These are phyloP conservation scores for Mortierella sp. DNA, from an alignment of 371 early-diverging fungal genomes.

Conservation along the genomic window DNA sequence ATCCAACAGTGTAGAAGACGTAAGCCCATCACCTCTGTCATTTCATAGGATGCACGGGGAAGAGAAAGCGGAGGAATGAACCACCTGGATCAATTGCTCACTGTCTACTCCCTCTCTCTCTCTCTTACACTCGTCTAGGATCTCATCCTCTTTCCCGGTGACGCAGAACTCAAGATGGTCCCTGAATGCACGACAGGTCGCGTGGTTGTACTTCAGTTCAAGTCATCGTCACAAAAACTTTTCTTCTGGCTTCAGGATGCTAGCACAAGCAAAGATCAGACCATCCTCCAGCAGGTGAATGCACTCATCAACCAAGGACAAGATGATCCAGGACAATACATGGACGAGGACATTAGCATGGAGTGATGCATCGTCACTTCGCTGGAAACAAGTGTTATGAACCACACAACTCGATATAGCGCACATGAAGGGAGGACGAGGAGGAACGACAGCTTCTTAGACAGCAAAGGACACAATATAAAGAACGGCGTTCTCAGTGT, in stretches of 20 bases:
- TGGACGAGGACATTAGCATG: slow-evolving; percentile 47
- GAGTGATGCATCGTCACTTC: no score
- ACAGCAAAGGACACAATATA: no score
- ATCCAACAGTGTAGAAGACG: slow-evolving; percentile 64
- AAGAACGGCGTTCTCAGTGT: no score
- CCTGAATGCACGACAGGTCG: slow-evolving; percentile 77
- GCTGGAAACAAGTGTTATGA: no score
- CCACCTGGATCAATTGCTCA: not conserved
- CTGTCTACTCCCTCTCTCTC: not conserved
- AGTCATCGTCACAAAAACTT: slow-evolving; percentile 74
- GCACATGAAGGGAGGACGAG: no score
- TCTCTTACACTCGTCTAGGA: slow-evolving; percentile 49
- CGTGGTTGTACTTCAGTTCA: slow-evolving; percentile 79
- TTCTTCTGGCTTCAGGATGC: slow-evolving; percentile 89
- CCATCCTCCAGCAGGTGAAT: slow-evolving; percentile 63
- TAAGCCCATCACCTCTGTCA: slow-evolving; percentile 21
- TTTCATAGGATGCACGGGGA: no score
- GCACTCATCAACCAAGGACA: slow-evolving; percentile 64
- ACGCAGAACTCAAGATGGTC: slow-evolving; percentile 76
- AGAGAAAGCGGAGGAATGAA: no score
- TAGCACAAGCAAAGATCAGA: slow-evolving; percentile 66
- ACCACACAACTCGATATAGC: no score
- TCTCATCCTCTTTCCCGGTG: slow-evolving; percentile 83
- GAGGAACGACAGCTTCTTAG: no score
- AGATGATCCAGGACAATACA: slow-evolving; percentile 15